These are phyloP conservation scores for Citrus mangshanensis DNA, from an alignment of 345 rosid genomes.

Conservation along the genomic window DNA sequence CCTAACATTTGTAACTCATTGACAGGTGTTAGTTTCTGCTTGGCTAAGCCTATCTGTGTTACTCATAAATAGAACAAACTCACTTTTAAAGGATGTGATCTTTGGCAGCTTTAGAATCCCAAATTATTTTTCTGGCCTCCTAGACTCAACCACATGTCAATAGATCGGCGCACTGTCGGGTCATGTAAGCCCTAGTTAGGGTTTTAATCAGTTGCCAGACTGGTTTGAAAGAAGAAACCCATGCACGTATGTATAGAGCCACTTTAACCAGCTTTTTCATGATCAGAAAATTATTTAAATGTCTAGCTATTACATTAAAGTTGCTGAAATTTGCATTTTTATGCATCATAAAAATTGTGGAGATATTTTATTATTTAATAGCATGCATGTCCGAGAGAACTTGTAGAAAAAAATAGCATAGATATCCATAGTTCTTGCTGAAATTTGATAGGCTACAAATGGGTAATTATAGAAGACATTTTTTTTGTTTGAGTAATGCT, in stretches of 20 bases:
- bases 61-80: slow-evolving; percentile 16
- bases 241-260: not conserved
- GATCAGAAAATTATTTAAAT: not conserved
- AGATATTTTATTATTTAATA: not conserved
- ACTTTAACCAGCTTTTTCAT: not conserved
- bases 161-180: slow-evolving; percentile 18
- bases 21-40: slow-evolving; percentile 40
- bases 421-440: not conserved
- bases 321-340: not conserved
- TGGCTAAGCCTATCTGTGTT: slow-evolving; percentile 30
- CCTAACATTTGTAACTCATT: slow-evolving; percentile 37
- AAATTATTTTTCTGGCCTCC: slow-evolving; percentile 9
- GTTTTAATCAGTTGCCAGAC: slow-evolving; percentile 11
- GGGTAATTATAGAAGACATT: not conserved
- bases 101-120: slow-evolving; percentile 40
- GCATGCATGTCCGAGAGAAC: not conserved
- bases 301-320: not conserved
- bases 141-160: slow-evolving; percentile 25
- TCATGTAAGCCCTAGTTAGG: slow-evolving; percentile 5
- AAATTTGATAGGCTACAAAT: not conserved
- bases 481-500: not conserved
- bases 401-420: not conserved
- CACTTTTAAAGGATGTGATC: slow-evolving; percentile 12
- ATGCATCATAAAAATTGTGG: not conserved
- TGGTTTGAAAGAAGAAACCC: slow-evolving; percentile 1